A percentile compares a stretch with the other conserved stretches of the same genome.
Conservation (phyloP, 257 asterid genomes). For the Capsicum pubescens region DNA sequence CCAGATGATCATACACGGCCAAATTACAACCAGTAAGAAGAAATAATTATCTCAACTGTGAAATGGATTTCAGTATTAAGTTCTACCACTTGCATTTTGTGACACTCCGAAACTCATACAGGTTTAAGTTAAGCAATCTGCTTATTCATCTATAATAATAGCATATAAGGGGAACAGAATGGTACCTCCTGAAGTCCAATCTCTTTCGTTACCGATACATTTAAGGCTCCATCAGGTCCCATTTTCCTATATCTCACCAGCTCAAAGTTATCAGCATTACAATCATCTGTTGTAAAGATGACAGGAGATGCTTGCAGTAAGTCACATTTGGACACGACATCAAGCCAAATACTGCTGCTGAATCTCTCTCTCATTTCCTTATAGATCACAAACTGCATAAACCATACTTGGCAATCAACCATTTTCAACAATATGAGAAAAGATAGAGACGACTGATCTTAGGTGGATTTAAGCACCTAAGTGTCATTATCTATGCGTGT, state of each 20-base stretch:
- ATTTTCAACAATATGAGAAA: constrained; percentile 21
- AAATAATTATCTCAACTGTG: neutral
- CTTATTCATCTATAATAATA: neutral
- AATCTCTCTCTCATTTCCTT: constrained; percentile 89
- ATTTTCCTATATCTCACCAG: constrained; percentile 70
- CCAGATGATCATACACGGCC: neutral
- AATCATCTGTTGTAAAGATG: constrained; percentile 71
- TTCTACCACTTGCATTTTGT: neutral
- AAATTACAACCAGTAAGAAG: neutral
- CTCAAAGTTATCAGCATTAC: constrained; percentile 56
- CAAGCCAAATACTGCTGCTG: constrained; percentile 87
- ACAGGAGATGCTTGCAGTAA: constrained; percentile 72
- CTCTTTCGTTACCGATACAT: constrained; percentile 73
- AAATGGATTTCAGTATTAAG: neutral
- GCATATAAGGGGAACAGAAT: constrained; percentile 30
- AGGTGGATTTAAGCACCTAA: too few species aligned
- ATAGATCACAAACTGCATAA: constrained; percentile 74
- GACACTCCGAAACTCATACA: neutral
- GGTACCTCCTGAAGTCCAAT: constrained; percentile 74
- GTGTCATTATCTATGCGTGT: too few species aligned
- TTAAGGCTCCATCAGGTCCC: constrained; percentile 91
- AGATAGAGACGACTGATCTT: neutral
- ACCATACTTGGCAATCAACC: constrained; percentile 23
- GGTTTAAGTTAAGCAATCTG: neutral
- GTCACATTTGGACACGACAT: constrained; percentile 91